Percentiles rank a stretch among this genome's conserved stretches.
These are phyloP conservation scores for Porogramme epimiltina DNA, from an alignment of 1,284 basidiomycete genomes.

Conservation along the genomic window DNA sequence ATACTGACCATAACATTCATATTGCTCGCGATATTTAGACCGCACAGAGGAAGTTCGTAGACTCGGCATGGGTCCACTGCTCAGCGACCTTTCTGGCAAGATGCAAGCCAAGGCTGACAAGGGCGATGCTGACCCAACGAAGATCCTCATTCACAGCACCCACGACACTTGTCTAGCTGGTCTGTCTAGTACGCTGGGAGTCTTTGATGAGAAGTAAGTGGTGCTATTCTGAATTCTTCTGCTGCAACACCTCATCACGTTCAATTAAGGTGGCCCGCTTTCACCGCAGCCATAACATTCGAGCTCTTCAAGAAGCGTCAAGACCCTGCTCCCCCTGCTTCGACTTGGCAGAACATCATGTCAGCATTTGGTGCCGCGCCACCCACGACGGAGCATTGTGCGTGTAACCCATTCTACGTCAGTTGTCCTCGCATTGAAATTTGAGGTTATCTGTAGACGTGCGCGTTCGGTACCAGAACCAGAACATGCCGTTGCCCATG, in stretches of 20 bases:
- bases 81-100: conserved; percentile 62
- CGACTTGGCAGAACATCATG: conserved; percentile 32
- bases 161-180: conserved; percentile 81
- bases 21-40: conserved; percentile 44
- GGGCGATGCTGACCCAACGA: conserved; percentile 49
- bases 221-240: not conserved
- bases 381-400: conserved; percentile 45
- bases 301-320: conserved; percentile 60
- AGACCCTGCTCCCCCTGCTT: conserved; percentile 18
- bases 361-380: conserved; percentile 24
- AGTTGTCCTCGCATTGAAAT: not conserved
- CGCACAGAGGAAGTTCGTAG: conserved; percentile 75
- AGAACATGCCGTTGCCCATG: conserved; percentile 62
- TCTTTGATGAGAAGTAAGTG: conserved; percentile 70
- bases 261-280: conserved; percentile 65
- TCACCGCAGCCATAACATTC: conserved; percentile 73
- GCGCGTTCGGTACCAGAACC: conserved; percentile 79
- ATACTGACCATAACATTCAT: not conserved
- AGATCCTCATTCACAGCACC: conserved; percentile 69
- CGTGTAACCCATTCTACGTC: conserved; percentile 1
- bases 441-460: conserved; percentile 48
- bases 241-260: not conserved
- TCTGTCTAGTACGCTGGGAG: conserved; percentile 68
- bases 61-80: conserved; percentile 76
- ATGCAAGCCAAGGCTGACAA: conserved; percentile 57